Percentiles rank a stretch among this genome's conserved stretches.
phyloP scores from a whole-genome alignment of 495 filamentous ascomycete genomes.

The Lichina pygmaea region DNA sequence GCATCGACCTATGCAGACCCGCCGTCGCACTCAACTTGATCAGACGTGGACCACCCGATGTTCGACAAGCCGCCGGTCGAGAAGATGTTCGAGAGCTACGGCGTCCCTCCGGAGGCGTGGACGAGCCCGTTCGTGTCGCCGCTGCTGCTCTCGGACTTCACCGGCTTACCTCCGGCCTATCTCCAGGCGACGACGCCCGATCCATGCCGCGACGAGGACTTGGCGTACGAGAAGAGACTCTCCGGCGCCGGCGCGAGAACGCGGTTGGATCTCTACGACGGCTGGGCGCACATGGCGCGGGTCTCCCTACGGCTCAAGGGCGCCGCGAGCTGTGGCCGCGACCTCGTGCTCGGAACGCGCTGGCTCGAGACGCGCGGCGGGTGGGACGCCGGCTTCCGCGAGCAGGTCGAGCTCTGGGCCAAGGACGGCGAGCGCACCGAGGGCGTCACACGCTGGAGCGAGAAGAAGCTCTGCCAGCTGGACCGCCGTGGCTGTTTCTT shows the following conservation, averaged over 20 bases:
- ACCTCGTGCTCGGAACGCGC: neutral
- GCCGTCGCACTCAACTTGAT: neutral
- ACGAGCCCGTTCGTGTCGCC: slow-evolving; percentile 1
- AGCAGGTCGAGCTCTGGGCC: neutral
- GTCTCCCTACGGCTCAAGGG: neutral
- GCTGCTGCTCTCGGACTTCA: slow-evolving; percentile 1
- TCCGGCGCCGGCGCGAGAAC: slow-evolving; percentile 13
- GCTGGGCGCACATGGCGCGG: slow-evolving; percentile 12
- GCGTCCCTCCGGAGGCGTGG: neutral
- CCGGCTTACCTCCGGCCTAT: slow-evolving; percentile 13
- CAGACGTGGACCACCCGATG: too few species aligned
- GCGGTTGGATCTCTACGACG: slow-evolving; percentile 16
- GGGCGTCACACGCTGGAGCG: too few species aligned
- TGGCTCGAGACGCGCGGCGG: neutral
- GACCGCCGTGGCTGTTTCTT: too few species aligned
- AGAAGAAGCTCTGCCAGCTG: too few species aligned
- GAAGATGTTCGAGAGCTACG: neutral
- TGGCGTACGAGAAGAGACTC: slow-evolving; percentile 14
- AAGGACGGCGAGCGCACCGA: neutral
- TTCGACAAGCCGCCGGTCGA: too few species aligned
- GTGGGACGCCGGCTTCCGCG: neutral
- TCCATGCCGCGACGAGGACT: slow-evolving; percentile 14
- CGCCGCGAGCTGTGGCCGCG: neutral
- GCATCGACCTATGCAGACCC: slow-evolving; percentile 4
- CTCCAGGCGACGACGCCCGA: slow-evolving; percentile 16